Conservation (phyloP, 306 rosid species). For the Hippophae gyantsensis region DNA sequence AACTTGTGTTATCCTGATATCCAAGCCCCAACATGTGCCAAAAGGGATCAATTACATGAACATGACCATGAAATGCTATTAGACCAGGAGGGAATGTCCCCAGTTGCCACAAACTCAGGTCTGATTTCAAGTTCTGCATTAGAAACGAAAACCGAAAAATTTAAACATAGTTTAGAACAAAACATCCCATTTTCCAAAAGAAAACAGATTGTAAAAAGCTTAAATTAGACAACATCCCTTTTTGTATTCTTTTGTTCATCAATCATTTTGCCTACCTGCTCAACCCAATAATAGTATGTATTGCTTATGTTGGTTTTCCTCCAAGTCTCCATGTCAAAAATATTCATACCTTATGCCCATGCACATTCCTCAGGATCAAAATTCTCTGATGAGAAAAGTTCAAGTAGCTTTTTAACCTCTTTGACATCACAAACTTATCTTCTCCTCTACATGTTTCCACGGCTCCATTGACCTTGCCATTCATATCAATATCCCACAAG, state of each 20-base stretch:
- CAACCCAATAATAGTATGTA: slow-evolving; percentile 82
- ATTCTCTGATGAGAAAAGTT: slow-evolving; percentile 79
- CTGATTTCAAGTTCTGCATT: slow-evolving; percentile 88
- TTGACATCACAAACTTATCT: slow-evolving; percentile 91
- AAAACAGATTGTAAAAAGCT: too few species aligned
- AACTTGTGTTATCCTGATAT: slow-evolving; percentile 81
- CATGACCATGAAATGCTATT: slow-evolving; percentile 95
- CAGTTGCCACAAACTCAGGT: slow-evolving; percentile 93
- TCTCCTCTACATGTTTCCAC: slow-evolving; percentile 87
- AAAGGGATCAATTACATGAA: slow-evolving; percentile 73
- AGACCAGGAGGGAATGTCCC: slow-evolving; percentile 98
- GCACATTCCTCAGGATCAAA: slow-evolving; percentile 78
- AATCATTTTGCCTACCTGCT: slow-evolving; percentile 33
- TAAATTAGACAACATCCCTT: too few species aligned
- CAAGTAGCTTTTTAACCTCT: slow-evolving; percentile 76
- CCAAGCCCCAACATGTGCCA: slow-evolving; percentile 99
- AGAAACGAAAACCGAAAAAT: slow-evolving; percentile 11
- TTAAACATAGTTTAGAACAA: too few species aligned
- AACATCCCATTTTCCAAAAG: too few species aligned
- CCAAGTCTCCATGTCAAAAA: slow-evolving; percentile 92
- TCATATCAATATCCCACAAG: slow-evolving; percentile 86
- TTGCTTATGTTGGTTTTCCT: slow-evolving; percentile 86
- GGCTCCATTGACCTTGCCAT: slow-evolving; percentile 94
- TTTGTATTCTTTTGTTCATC: too few species aligned
- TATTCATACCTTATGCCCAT: slow-evolving; percentile 99